Percentiles rank a stretch among this genome's conserved stretches.
Evolutionary conservation across 106 monocot genomes (phyloP).

Genomic region (Dactylorhiza incarnata): DNA sequence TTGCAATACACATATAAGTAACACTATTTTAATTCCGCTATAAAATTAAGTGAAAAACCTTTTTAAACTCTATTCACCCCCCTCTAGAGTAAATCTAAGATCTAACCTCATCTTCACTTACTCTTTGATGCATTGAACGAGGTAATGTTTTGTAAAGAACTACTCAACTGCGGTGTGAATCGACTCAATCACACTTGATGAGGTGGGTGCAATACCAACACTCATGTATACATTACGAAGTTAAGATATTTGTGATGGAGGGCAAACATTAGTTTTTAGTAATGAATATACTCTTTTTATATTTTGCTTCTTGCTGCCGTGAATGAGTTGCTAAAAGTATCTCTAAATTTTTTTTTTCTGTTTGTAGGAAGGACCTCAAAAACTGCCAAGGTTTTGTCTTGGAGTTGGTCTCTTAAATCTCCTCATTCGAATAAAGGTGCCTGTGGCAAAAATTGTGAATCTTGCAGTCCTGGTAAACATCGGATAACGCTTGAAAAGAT

Average conservation of each 20-base stretch:
- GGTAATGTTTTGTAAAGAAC: too few relatives aligned
- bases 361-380: slow-evolving; percentile 54
- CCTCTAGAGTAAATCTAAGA: too few relatives aligned
- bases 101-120: too few relatives aligned
- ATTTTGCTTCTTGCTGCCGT: neutral
- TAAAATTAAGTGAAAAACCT: too few relatives aligned
- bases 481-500: slow-evolving; percentile 64
- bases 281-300: neutral
- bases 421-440: slow-evolving; percentile 34
- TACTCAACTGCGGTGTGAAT: too few relatives aligned
- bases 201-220: neutral
- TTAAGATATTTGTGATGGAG: too few relatives aligned
- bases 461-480: slow-evolving; percentile 32
- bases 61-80: too few relatives aligned
- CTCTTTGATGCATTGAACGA: too few relatives aligned
- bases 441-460: slow-evolving; percentile 18
- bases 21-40: too few relatives aligned
- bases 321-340: neutral
- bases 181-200: neutral
- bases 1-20: too few relatives aligned
- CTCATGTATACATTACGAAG: neutral
- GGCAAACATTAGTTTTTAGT: neutral
- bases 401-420: slow-evolving; percentile 76
- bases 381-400: slow-evolving; percentile 85
- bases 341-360: neutral